A percentile compares a stretch with the other conserved stretches of the same genome.
Evolutionary conservation across 2,329 filamentous ascomycete genomes (phyloP).

Genomic region (Arthrobotrys pseudoclavata): DNA sequence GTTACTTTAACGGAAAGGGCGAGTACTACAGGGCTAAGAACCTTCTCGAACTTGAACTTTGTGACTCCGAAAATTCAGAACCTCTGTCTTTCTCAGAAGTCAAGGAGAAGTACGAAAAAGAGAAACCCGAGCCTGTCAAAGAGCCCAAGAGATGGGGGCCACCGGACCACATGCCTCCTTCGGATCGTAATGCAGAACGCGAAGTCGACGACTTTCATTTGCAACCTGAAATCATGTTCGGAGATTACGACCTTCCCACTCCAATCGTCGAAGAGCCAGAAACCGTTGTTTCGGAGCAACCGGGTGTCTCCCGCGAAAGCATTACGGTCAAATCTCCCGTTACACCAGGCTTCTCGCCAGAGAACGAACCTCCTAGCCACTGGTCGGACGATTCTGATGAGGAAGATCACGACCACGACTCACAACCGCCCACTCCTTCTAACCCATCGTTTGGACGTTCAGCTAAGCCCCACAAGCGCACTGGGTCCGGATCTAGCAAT

Average conservation of each 20-base stretch:
- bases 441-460: constrained; percentile 17
- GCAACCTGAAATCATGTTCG: not conserved
- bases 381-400: constrained; percentile 55
- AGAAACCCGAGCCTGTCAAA: not conserved
- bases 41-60: constrained; percentile 44
- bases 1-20: constrained; percentile 32
- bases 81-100: constrained; percentile 16
- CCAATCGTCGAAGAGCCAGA: constrained; percentile 41
- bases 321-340: constrained; percentile 10
- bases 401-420: not conserved
- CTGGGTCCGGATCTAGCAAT: constrained; percentile 46
- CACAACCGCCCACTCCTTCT: constrained; percentile 33
- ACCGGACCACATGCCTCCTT: not conserved
- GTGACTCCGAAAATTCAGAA: constrained; percentile 27
- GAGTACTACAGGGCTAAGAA: constrained; percentile 51
- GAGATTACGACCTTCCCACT: constrained; percentile 1
- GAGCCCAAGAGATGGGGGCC: not conserved
- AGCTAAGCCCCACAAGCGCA: constrained; percentile 40
- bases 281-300: not conserved
- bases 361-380: constrained; percentile 39
- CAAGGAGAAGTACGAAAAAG: not conserved
- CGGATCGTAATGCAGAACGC: not conserved
- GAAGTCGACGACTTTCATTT: not conserved
- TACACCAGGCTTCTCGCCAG: constrained; percentile 8
- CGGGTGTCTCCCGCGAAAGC: not conserved